Base-by-base conservation (phyloP, 768 basidiomycete species). In the Scleroderma bovista region DNA sequence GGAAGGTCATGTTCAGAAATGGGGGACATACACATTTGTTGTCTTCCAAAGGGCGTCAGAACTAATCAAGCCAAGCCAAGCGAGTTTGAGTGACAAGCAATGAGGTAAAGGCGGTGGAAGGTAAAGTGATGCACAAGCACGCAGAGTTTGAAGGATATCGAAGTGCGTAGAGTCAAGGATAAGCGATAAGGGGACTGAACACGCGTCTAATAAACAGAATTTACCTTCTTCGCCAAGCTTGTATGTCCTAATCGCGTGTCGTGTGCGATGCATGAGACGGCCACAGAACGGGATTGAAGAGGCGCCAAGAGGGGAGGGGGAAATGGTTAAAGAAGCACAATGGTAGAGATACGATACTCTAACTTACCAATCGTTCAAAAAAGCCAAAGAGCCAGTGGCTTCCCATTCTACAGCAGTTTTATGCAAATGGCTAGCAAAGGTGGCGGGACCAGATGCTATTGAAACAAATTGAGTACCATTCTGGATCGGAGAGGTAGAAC, bases 31-130 rank as follows among this genome's bases (percentile, higher is more conserved):
- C 84, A 94, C 4, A 93, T 69, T 57, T 96, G 92, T 58, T 88
- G 82, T 43, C 93, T 73, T 42, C 93, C 92, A 53, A 94, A 94
- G 1, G 92, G 89, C n/a, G 92, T 93, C 51, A 94, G 70, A 29
- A 89, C 84, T 88, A 51, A 33, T 12, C 23, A 37, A 13, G 24
- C 51, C 38, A 11, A 29, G 17, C 19, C 22, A 26, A 5, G 17
- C 10, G 48, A 17, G 26, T n/a, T 7, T 15, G n/a, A 2, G 31
- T 34, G 15, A 29, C 24, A 10, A 42, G 20, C 16, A 16, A n/a
- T 6, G 10, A 8, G 13, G 6, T 15, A 31, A 22, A 6, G 42
- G 12, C 16, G 22, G 17, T 29, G 26, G 26, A 29, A 29, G 26
- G 9, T 9, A 29, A 29, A 29, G 9, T 29, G 26, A 29, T 29